Evolutionary conservation across 1,284 basidiomycete species (phyloP), one percentile per base, ranked within the genome.

Genomic region (Ustilago esculenta): DNA sequence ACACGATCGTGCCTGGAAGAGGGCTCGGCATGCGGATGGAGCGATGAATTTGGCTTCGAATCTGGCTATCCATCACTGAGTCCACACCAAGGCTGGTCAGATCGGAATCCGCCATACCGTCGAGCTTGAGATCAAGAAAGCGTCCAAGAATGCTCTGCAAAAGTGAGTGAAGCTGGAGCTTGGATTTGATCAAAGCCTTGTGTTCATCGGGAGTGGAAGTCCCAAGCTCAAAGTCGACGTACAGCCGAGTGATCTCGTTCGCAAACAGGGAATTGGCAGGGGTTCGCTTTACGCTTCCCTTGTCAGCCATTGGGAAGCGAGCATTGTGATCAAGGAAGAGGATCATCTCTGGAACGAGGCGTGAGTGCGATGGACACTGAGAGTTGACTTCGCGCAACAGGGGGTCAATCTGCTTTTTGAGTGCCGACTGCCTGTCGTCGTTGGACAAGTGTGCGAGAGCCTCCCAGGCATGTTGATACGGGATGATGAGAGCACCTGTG

Each of bases 401-500:
- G 1, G 61, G 63, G 17, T 61, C 34, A 34, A 73, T 43, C 30
- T 50, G 40, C 27, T 56, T 45, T 29, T 65, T 61, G 29, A 73
- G 41, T 3, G 40, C 48, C 1, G 21, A n/a, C 77, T 37, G 61
- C 8, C 61, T 35, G 2, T 60, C 53, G 11, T 40, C 7, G 15
- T 59, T 39, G 15, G 52, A 42, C 32, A 53, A 21, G 4, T 32
- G 5, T 1, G 59, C 34, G 17, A 47, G 27, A 83, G 81, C 27
- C 83, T 84, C 2, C 60, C 60, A 60, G n/a, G 82, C 84, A 0
- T 83, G 71, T 12, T 86, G 85, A 1, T 87, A 85, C 0, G 86
- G 86, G n/a, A 88, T 82, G 51, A 89, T 85, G 11, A 88, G 81
- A 4, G 84, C 85, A 5, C 88, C 88, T 6, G 85, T 83, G 56